Evolutionary conservation across 176 grass and related monocot species (phyloP), one percentile per base, ranked within the genome.

Genomic region (Aegilops tauschii): DNA sequence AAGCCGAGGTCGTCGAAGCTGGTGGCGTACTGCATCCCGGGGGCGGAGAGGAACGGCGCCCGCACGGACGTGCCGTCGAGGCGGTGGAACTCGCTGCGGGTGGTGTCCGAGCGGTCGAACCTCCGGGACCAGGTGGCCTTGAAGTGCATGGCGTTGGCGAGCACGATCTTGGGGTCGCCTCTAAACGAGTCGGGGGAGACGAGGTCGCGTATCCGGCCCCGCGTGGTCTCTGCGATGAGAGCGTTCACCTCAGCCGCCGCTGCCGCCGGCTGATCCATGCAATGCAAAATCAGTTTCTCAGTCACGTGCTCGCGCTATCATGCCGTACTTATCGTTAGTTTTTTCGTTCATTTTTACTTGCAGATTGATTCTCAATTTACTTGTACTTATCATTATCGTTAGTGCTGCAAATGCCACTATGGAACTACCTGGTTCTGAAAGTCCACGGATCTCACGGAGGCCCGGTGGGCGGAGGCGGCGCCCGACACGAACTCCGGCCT

Each of bases 131-230:
- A 88, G 63, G 34, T 83, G 20, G 86, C 86, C 86, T 83, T 83
- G 80, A 88, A 88, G 80, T 79, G 64, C 80, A 83, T 62, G 65
- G 27, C 80, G 65, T 72, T 78, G 65, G 73, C 65, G 50, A 83
- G 73, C 65, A 88, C 52, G 73, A 83, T 1, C 50, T 71, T 79
- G 25, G 64, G 58, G 18, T 6, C 28, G 36, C 5, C 0, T 10
- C 1, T 0, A 1, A 87, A 45, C 5, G 29, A 1, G 40, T 17
- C 37, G 0, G 20, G 3, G 28, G 28, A 4, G 12, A 87, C 40
- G 39, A 81, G 13, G 67, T 52, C 8, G 11, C 9, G 3, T 0
- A 87, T 1, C 3, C 56, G 78, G 14, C 77, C 78, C 58, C 37
- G 40, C 12, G 71, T 74, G 40, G n/a, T 16, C 0, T 74, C 71